These are phyloP conservation scores for Dictyostelium purpureum DNA, from an alignment of 78 protist species.

Conservation along the genomic window DNA sequence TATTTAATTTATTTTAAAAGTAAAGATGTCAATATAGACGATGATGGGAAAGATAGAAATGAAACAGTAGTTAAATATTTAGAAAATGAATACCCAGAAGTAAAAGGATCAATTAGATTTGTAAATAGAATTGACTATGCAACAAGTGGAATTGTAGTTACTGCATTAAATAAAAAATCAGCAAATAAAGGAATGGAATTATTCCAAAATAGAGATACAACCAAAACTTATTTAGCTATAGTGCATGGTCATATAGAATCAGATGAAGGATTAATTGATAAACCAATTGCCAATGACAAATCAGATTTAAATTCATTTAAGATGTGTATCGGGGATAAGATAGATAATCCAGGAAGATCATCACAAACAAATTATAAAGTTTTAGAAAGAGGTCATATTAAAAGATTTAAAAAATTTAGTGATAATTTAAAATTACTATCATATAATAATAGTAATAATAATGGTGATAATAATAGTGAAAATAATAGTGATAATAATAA, in stretches of 20 bases:
- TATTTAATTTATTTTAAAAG: not conserved
- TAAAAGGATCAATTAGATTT: constrained; percentile 3
- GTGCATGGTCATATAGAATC: constrained; percentile 24
- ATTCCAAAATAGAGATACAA: constrained; percentile 21
- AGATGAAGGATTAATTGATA: constrained; percentile 2
- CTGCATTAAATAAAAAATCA: not conserved
- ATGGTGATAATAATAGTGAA: not conserved
- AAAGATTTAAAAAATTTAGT: too few species aligned
- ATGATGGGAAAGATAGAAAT: constrained; percentile 12
- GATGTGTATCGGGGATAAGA: constrained; percentile 14
- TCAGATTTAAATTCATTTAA: constrained; percentile 19
- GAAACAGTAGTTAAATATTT: constrained; percentile 23
- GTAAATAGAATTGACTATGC: constrained; percentile 71
- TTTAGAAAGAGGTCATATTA: constrained; percentile 15
- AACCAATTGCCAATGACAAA: constrained; percentile 37
- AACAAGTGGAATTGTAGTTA: constrained; percentile 37
- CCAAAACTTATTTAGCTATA: constrained; percentile 24
- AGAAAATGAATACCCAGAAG: constrained; percentile 9
- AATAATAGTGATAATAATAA: too few species aligned
- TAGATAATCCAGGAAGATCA: not conserved
- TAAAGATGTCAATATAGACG: constrained; percentile 60
- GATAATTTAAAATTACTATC: too few species aligned
- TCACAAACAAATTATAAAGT: constrained; percentile 19
- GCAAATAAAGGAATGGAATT: constrained; percentile 20
- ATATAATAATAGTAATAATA: too few species aligned